Base-by-base conservation (phyloP, 176 grass and related monocot genomes). In the Otatea glauca region DNA sequence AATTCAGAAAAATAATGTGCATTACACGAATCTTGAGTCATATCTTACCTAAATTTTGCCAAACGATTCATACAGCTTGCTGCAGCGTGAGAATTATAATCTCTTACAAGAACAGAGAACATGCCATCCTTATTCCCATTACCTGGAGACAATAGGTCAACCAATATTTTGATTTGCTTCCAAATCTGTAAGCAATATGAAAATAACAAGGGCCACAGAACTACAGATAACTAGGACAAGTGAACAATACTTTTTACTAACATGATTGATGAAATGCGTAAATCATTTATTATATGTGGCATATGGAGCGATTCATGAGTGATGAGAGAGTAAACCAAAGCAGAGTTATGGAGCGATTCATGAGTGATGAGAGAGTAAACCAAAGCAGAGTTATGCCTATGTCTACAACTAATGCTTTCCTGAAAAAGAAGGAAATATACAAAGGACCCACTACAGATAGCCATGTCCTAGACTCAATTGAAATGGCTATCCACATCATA, bases 81-180 rank as follows among this genome's bases (percentile, higher is more conserved):
- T 82, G 92, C 92, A 87, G 95, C 95, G n/a, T 98, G 95, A 56
- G 95, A 92, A 95, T 98, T 98, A 81, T 98, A 98, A 84, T 98
- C 92, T 93, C 92, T 90, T 88, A 94, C 27, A 88, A 98, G 92
- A 93, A 95, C 83, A 50, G 95, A 91, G 73, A 93, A 98, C 58
- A 98, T 59, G 58, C 95, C 95, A 74, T 90, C 73, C 86, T 98
- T 98, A 43, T 90, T 98, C 56, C 95, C 95, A 80, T 98, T 98
- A 88, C 95, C 95, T 98, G 77, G 42, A 89, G 74, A 89, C 16
- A 89, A 89, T 55, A 70, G 38, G n/a, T 75, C 62, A 76, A 47
- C 72, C 21, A 37, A 12, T 64, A 83, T 75, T 48, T 73, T 63
- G 62, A 54, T 45, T 59, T 63, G 70, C 81, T 90, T 75, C 24